Conservation (phyloP, 1,284 basidiomycete species). For the Cutaneotrichosporon cyanovorans region DNA sequence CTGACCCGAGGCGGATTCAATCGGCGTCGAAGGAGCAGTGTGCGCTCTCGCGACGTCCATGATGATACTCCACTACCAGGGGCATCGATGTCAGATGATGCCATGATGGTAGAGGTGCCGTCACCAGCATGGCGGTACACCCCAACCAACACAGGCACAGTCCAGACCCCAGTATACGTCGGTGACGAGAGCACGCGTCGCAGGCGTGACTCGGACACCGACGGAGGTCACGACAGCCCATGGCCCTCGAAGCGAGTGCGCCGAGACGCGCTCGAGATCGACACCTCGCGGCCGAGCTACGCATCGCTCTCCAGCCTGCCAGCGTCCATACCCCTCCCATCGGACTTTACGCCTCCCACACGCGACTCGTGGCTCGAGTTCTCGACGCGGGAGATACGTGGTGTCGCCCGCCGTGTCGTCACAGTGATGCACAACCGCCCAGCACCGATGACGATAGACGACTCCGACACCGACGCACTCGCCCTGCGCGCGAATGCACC, state of each 20-base stretch:
- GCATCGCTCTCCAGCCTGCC: constrained; percentile 46
- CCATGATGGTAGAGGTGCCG: too few relatives aligned
- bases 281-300: constrained; percentile 23
- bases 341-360: constrained; percentile 6
- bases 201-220: not conserved
- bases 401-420: constrained; percentile 20
- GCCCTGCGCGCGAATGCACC: constrained; percentile 65
- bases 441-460: too few relatives aligned
- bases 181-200: not conserved
- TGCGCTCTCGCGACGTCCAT: not conserved
- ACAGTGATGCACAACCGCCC: constrained; percentile 20
- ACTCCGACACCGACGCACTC: constrained; percentile 64
- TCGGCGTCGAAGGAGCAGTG: constrained; percentile 11
- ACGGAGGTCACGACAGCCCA: not conserved
- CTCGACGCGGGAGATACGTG: not conserved
- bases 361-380: constrained; percentile 9
- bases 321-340: constrained; percentile 3
- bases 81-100: constrained; percentile 1
- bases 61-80: not conserved
- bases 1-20: constrained; percentile 16
- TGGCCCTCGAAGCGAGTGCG: too few relatives aligned
- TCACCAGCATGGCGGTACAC: too few relatives aligned
- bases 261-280: not conserved
- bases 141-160: too few relatives aligned
- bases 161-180: too few relatives aligned